Evolutionary conservation across 495 filamentous ascomycete genomes (phyloP).

Genomic region (Neurospora sp.): DNA sequence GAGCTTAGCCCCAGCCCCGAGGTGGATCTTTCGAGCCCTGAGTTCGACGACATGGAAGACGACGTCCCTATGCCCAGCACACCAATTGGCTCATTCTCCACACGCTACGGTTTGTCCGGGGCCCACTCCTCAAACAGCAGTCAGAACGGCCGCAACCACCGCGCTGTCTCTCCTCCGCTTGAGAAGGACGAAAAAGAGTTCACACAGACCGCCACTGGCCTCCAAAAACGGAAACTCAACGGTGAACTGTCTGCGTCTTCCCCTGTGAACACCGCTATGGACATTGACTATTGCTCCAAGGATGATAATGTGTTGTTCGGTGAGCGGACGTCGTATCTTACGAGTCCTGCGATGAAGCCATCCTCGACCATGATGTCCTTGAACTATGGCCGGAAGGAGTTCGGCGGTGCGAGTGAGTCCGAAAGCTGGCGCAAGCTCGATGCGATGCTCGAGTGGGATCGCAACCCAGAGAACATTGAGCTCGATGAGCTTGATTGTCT

Average conservation of each 20-base stretch:
- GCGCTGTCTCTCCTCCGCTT: conserved; percentile 71
- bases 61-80: conserved; percentile 46
- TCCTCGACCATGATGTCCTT: conserved; percentile 24
- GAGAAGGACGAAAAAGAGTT: conserved; percentile 97
- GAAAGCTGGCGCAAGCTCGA: conserved; percentile 44
- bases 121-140: conserved; percentile 18
- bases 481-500: conserved; percentile 89
- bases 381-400: conserved; percentile 41
- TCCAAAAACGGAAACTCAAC: conserved; percentile 64
- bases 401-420: conserved; percentile 18
- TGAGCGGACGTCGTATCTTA: conserved; percentile 28
- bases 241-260: conserved; percentile 35
- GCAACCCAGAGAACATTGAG: conserved; percentile 80
- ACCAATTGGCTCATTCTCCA: conserved; percentile 49
- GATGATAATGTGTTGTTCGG: conserved; percentile 42
- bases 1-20: conserved; percentile 83
- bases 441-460: conserved; percentile 51
- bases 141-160: conserved; percentile 45
- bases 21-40: conserved; percentile 79
- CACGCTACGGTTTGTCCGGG: conserved; percentile 28
- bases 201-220: conserved; percentile 79
- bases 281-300: conserved; percentile 42
- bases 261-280: conserved; percentile 32
- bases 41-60: conserved; percentile 67
- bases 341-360: conserved; percentile 36